Conservation (phyloP, 2,329 filamentous ascomycete genomes). For the Triangularia verruculosa region DNA sequence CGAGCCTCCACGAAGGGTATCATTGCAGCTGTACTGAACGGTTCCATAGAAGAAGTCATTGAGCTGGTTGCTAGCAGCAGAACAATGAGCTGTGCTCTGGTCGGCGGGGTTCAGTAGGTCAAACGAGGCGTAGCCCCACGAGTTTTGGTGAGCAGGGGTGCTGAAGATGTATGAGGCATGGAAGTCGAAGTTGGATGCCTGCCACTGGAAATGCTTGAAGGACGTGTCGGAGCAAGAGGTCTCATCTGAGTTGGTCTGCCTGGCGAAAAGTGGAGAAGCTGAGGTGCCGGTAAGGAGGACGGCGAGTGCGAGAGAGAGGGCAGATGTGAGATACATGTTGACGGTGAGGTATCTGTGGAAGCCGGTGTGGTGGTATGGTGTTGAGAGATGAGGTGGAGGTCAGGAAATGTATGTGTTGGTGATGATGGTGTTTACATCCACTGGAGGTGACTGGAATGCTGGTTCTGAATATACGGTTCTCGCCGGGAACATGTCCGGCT, state of each 20-base stretch:
- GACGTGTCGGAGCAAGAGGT: conserved; percentile 35
- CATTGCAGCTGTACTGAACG: conserved; percentile 42
- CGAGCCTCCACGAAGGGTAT: conserved; percentile 30
- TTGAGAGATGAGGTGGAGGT: not conserved
- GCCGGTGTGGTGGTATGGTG: not conserved
- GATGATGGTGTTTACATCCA: not conserved
- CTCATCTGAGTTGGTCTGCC: conserved; percentile 10
- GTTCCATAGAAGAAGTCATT: conserved; percentile 51
- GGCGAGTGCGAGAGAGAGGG: conserved; percentile 7
- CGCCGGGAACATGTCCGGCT: not conserved
- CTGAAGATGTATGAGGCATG: conserved; percentile 48
- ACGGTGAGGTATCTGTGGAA: no score
- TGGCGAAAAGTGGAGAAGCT: conserved; percentile 1
- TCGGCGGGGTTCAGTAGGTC: conserved; percentile 47
- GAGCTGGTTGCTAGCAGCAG: conserved; percentile 41
- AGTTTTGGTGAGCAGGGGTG: conserved; percentile 51
- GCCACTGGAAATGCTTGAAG: conserved; percentile 39
- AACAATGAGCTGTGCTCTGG: conserved; percentile 36
- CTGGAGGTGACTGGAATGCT: not conserved
- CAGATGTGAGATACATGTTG: conserved; percentile 15
- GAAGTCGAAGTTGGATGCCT: conserved; percentile 45
- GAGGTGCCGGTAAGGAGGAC: not conserved
- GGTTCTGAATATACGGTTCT: not conserved
- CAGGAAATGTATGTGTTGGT: not conserved
- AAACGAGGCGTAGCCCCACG: conserved; percentile 47